phyloP scores from a whole-genome alignment of 805 yeast genomes.

The Blastobotrys mokoenaii region DNA sequence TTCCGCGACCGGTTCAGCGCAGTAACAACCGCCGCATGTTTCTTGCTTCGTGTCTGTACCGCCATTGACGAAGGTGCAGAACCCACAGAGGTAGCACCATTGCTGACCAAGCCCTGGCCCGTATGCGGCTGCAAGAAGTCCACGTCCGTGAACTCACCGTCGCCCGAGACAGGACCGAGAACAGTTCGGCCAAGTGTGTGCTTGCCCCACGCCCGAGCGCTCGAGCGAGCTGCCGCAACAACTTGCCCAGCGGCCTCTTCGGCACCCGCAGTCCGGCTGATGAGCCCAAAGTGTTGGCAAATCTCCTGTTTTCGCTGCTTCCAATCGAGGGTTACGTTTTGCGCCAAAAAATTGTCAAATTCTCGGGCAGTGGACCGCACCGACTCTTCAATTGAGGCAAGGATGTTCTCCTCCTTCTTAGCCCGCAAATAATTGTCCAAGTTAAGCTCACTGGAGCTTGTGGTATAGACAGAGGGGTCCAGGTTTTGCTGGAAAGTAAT shows the following conservation, averaged over 20 bases:
- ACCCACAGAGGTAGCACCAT: constrained; percentile 18
- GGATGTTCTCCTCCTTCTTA: constrained; percentile 74
- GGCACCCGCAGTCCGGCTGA: constrained; percentile 16
- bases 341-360: constrained; percentile 68
- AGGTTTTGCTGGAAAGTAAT: constrained; percentile 28
- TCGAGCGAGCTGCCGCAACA: background rate
- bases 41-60: constrained; percentile 27
- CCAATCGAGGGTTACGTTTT: constrained; percentile 79
- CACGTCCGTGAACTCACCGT: constrained; percentile 25
- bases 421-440: constrained; percentile 49
- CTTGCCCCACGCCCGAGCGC: constrained; percentile 26
- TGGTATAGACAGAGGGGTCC: constrained; percentile 20
- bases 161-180: constrained; percentile 27
- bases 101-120: constrained; percentile 5
- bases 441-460: constrained; percentile 14
- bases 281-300: constrained; percentile 60
- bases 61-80: constrained; percentile 1
- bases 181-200: constrained; percentile 28
- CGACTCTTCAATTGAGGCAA: constrained; percentile 76
- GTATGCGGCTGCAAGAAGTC: constrained; percentile 12
- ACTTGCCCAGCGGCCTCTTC: constrained; percentile 3
- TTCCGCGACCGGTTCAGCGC: constrained; percentile 65
- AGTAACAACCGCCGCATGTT: constrained; percentile 63
- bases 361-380: constrained; percentile 67
- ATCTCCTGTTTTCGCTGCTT: constrained; percentile 65